phyloP scores from a whole-genome alignment of 495 filamentous ascomycete genomes.

The Daldinia caldariorum region DNA sequence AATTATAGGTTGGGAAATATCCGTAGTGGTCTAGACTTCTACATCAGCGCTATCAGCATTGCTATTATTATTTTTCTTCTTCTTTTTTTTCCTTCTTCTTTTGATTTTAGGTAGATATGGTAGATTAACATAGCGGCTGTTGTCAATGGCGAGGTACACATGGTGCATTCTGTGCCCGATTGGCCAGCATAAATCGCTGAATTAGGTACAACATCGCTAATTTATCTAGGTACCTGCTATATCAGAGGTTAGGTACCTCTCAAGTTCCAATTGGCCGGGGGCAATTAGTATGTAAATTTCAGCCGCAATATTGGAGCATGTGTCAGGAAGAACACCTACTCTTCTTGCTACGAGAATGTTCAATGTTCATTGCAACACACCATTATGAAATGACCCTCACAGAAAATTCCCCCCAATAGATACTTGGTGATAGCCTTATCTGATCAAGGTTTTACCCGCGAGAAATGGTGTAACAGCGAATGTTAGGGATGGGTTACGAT shows the following conservation, averaged over 20 bases:
- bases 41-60: neutral
- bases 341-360: no score
- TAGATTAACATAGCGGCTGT: slow-evolving; percentile 1
- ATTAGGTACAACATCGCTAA: slow-evolving; percentile 19
- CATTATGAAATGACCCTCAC: no score
- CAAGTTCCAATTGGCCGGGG: neutral
- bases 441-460: no score
- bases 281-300: neutral
- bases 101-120: neutral
- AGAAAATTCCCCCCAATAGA: no score
- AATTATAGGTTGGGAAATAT: slow-evolving; percentile 42
- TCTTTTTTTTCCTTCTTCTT: no score
- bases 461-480: no score
- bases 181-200: slow-evolving; percentile 24
- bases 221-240: slow-evolving; percentile 8
- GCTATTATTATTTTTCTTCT: neutral
- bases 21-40: neutral
- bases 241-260: slow-evolving; percentile 8
- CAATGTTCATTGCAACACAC: no score
- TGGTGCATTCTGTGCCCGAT: neutral
- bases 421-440: no score
- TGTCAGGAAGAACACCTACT: slow-evolving; percentile 2
- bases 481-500: no score
- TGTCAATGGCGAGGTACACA: no score
- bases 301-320: slow-evolving; percentile 7